These are phyloP conservation scores for Phytophthora megakarya DNA, from an alignment of 352 stramenopile species.

Conservation along the genomic window DNA sequence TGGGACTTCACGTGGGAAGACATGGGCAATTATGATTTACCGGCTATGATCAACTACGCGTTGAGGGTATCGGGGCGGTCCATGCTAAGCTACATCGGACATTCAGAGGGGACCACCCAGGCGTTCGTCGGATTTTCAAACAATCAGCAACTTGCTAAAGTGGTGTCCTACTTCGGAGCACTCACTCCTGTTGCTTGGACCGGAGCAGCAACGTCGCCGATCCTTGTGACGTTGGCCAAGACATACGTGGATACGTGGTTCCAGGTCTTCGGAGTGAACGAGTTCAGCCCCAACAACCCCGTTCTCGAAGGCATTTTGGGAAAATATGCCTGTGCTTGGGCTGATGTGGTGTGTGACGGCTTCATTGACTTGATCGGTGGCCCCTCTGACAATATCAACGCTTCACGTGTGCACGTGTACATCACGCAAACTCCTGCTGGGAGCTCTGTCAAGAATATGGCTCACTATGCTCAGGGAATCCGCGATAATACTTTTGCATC, in stretches of 20 bases:
- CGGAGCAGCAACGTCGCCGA: conserved; percentile 29
- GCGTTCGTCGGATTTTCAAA: conserved; percentile 55
- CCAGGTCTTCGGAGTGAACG: conserved; percentile 39
- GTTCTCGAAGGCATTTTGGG: conserved; percentile 42
- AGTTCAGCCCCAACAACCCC: conserved; percentile 40
- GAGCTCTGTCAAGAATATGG: conserved; percentile 57
- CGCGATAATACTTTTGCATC: conserved; percentile 50
- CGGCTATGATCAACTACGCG: conserved; percentile 51
- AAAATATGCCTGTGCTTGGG: conserved; percentile 47
- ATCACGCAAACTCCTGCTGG: conserved; percentile 48
- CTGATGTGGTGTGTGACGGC: conserved; percentile 42
- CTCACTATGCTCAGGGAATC: conserved; percentile 54
- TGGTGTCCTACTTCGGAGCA: conserved; percentile 56
- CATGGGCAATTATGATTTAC: conserved; percentile 56
- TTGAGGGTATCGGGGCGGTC: conserved; percentile 29
- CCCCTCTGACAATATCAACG: conserved; percentile 51
- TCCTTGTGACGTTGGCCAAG: conserved; percentile 39
- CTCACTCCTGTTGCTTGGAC: conserved; percentile 50
- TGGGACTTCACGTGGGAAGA: conserved; percentile 65
- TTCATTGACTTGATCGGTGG: conserved; percentile 54
- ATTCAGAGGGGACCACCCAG: conserved; percentile 58
- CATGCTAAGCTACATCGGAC: conserved; percentile 50
- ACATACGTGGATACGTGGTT: conserved; percentile 47
- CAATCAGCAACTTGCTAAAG: conserved; percentile 56
- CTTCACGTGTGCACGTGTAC: conserved; percentile 53